Percentiles rank a stretch among this genome's conserved stretches.
Conservation (phyloP, 2,329 filamentous ascomycete genomes). For the Pseudovirgaria hyperparasitica region DNA sequence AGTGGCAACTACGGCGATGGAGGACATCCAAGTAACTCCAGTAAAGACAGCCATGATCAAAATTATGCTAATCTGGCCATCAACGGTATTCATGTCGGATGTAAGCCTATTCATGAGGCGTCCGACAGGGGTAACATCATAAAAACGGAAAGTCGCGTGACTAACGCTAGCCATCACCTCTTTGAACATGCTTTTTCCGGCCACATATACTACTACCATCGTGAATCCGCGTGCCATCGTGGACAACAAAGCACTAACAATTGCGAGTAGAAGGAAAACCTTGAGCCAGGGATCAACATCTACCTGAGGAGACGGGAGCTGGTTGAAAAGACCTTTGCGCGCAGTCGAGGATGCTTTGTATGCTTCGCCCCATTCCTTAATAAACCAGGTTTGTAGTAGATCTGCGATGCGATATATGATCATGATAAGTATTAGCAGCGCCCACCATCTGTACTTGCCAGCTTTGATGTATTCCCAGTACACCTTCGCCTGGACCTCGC, state of each 20-base stretch:
- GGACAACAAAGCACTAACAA: slow-evolving; percentile 24
- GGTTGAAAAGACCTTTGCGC: slow-evolving; percentile 25
- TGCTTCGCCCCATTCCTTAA: slow-evolving; percentile 78
- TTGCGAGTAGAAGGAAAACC: slow-evolving; percentile 51
- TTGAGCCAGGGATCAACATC: slow-evolving; percentile 65
- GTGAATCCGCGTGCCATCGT: slow-evolving; percentile 53
- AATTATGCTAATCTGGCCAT: slow-evolving; percentile 69
- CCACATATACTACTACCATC: slow-evolving; percentile 65
- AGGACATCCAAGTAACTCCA: slow-evolving; percentile 57
- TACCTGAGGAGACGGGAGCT: slow-evolving; percentile 51
- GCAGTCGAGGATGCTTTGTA: slow-evolving; percentile 37
- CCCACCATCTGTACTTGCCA: slow-evolving; percentile 64
- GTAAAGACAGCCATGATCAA: slow-evolving; percentile 61
- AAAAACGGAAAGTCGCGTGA: slow-evolving; percentile 75
- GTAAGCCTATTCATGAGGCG: slow-evolving; percentile 87
- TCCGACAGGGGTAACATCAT: slow-evolving; percentile 80
- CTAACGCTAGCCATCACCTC: slow-evolving; percentile 62
- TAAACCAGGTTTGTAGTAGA: slow-evolving; percentile 61
- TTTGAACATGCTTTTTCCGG: slow-evolving; percentile 63
- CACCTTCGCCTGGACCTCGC: slow-evolving; percentile 60
- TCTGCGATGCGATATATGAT: slow-evolving; percentile 50
- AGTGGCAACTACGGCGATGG: slow-evolving; percentile 64
- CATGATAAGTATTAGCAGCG: slow-evolving; percentile 49
- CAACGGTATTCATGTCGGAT: slow-evolving; percentile 78
- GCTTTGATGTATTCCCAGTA: slow-evolving; percentile 82